Evolutionary conservation across 805 yeast species (phyloP).

Genomic region (Wickerhamomyces rabaulensis): DNA sequence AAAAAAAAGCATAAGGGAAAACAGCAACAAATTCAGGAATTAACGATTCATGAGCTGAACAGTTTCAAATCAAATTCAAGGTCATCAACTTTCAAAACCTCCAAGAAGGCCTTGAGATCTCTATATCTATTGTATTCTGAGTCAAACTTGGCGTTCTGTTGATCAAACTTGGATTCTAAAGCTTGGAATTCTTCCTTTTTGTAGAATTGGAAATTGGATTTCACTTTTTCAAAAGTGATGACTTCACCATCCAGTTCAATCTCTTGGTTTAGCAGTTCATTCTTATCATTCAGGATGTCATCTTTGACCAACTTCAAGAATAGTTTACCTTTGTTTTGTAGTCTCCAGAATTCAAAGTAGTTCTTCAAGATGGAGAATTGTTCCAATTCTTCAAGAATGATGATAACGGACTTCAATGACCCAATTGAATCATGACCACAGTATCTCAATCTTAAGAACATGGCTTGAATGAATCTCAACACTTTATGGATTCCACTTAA

Average conservation of each 20-base stretch:
- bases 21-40: no score
- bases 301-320: slow-evolving; percentile 14
- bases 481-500: slow-evolving; percentile 13
- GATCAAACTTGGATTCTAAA: slow-evolving; percentile 10
- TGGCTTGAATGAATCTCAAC: slow-evolving; percentile 2
- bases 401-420: slow-evolving; percentile 12
- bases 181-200: slow-evolving; percentile 4
- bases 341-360: slow-evolving; percentile 18
- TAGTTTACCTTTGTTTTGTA: slow-evolving; percentile 8
- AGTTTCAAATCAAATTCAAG: slow-evolving; percentile 12
- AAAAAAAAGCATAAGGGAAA: no score
- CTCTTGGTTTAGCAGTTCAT: slow-evolving; percentile 5
- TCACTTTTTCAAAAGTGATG: slow-evolving; percentile 10
- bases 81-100: slow-evolving; percentile 13
- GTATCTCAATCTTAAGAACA: slow-evolving; percentile 9
- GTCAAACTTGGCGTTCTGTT: slow-evolving; percentile 13
- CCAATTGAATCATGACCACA: slow-evolving; percentile 3
- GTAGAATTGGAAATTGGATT: slow-evolving; percentile 3
- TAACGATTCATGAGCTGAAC: slow-evolving; percentile 2
- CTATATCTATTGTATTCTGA: slow-evolving; percentile 6
- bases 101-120: slow-evolving; percentile 11
- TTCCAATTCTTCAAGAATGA: slow-evolving; percentile 17
- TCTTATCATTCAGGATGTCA: slow-evolving; percentile 4
- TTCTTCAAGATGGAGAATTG: slow-evolving; percentile 11
- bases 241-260: slow-evolving; percentile 8